Conservation (phyloP, 768 basidiomycete species). For the Mycena alexandri region DNA sequence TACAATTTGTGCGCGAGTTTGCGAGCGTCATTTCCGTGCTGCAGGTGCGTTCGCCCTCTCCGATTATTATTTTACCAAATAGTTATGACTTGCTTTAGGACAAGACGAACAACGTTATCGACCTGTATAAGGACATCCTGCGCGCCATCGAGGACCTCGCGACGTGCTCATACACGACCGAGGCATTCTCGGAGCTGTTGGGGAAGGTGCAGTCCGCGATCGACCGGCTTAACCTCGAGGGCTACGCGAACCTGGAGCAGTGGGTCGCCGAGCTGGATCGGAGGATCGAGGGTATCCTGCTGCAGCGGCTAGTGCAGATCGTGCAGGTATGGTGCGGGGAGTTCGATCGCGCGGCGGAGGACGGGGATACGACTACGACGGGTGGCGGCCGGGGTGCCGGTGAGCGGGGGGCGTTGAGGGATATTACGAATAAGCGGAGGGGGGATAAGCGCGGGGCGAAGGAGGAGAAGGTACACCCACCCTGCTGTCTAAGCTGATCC, state of each 20-base stretch:
- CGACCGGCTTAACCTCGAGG: constrained; percentile 94
- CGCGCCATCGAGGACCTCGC: constrained; percentile 89
- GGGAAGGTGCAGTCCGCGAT: constrained; percentile 91
- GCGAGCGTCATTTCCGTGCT: constrained; percentile 92
- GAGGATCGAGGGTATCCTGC: constrained; percentile 85
- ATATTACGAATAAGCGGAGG: constrained; percentile 73
- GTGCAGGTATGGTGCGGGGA: constrained; percentile 91
- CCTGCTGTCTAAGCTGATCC: background rate
- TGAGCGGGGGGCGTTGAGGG: constrained; percentile 63
- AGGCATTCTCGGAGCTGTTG: constrained; percentile 86
- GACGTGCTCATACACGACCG: constrained; percentile 86
- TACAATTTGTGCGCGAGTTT: constrained; percentile 95
- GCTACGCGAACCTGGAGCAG: constrained; percentile 92
- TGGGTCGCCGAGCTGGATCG: constrained; percentile 90
- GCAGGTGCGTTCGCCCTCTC: constrained; percentile 63
- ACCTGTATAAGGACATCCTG: constrained; percentile 88
- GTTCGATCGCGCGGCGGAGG: constrained; percentile 79
- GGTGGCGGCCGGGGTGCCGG: constrained; percentile 40
- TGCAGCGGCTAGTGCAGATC: constrained; percentile 80
- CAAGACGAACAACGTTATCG: constrained; percentile 94
- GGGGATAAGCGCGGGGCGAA: constrained; percentile 75
- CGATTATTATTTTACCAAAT: too few species aligned
- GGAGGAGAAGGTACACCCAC: constrained; percentile 77
- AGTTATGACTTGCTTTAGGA: constrained; percentile 61
- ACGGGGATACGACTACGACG: constrained; percentile 59